Evolutionary conservation across 2,329 filamentous ascomycete species (phyloP), one percentile per base, ranked within the genome.

Genomic region (Phaeomoniella chlamydospora): DNA sequence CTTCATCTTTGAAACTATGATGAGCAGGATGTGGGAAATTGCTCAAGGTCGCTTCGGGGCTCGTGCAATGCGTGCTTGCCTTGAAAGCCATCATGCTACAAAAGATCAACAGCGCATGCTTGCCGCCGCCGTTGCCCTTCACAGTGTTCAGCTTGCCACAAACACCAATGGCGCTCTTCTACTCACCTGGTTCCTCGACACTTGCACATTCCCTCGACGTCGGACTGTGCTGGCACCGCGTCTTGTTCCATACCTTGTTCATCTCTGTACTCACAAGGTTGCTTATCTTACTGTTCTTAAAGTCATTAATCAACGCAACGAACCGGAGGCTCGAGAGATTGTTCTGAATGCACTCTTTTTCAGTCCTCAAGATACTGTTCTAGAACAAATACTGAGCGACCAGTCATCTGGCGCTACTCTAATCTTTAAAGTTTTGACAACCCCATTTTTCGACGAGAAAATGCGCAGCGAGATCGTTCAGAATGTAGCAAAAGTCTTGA

Each of bases 351-450:
- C 88, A 2, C 65, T 98, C 19, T 96, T 98, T 70, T 93, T 94
- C 59, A 86, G 83, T 5, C 72, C 77, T 2, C 83, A 88, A 42
- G 84, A 96, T 49, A 77, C 87, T 46, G 76, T 83, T 2, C 62
- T 98, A 29, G 87, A 94, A 54, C 82, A 84, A 37, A 96, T 98
- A 41, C 67, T 98, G 19, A 81, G 76, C 42, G 90, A 98, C 53
- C 85, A 92, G 50, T 76, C 81, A 33, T 96, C 87, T 45, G 90
- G 90, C 37, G 85, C 88, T 3, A 96, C 88, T 1, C 64, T 98
- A 46, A 96, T 98, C 50, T 98, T 96, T 73, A 98, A 98, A 68
- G 87, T 96, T 19, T 68, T 98, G 38, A 96, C 90, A 0, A 96
- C 87, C 5, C 90, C 90, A 0, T 96, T 94, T 70, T 87, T 96